Conservation (phyloP, 345 rosid genomes). For the Citrus maxima region DNA sequence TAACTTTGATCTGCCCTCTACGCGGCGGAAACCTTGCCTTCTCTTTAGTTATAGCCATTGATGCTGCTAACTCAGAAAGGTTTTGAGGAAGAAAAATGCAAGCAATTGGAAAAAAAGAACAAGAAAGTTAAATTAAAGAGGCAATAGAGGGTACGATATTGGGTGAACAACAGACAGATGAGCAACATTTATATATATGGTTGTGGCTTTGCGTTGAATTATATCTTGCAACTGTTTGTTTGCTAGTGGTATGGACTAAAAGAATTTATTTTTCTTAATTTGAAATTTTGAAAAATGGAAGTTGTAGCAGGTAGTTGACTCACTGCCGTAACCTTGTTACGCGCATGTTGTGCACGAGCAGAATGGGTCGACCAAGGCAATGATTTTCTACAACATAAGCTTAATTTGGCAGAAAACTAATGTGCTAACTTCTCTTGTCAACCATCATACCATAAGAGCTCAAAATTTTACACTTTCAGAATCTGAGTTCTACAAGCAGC, state of each 20-base stretch:
- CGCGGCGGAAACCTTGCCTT: conserved; percentile 25
- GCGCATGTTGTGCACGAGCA: background rate
- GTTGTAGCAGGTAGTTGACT: background rate
- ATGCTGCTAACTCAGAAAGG: background rate
- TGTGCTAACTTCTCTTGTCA: too few species aligned
- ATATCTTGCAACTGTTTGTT: background rate
- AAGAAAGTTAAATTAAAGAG: background rate
- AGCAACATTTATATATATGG: background rate
- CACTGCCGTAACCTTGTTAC: background rate
- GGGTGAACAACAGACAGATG: background rate
- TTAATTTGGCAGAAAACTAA: too few species aligned
- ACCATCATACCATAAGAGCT: background rate
- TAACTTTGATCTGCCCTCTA: conserved; percentile 33
- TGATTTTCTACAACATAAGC: background rate
- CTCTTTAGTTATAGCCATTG: conserved; percentile 4
- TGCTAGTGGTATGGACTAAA: background rate
- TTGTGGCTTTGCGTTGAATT: background rate
- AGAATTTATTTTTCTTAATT: background rate
- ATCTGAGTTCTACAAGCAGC: background rate
- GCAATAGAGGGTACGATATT: background rate
- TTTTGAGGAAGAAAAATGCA: background rate
- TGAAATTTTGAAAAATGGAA: background rate
- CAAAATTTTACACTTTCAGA: background rate
- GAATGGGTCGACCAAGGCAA: background rate
- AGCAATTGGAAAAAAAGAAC: background rate